A percentile compares a stretch with the other conserved stretches of the same genome.
Conservation (phyloP, 345 rosid species). For the Camelina sativa region DNA sequence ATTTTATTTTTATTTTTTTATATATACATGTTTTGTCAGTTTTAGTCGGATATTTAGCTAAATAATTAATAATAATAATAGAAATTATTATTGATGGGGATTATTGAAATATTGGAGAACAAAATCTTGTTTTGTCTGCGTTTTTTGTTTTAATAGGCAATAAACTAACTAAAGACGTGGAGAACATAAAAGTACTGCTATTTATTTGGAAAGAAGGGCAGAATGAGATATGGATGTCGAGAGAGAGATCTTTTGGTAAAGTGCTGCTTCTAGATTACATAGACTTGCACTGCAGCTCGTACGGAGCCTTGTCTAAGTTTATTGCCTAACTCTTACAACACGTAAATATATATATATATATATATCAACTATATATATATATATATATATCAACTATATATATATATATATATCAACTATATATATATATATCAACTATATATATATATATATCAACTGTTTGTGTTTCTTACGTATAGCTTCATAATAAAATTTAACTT, state of each 20-base stretch:
- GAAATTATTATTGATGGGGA: not conserved
- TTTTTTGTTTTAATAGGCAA: not conserved
- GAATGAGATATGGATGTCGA: slow-evolving; percentile 35
- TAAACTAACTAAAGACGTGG: not conserved
- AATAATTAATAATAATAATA: not conserved
- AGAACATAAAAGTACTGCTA: not conserved
- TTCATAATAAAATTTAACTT: not conserved
- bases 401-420: not conserved
- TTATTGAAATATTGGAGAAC: slow-evolving; percentile 12
- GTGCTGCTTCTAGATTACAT: slow-evolving; percentile 27
- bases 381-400: not conserved
- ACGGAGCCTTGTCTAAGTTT: slow-evolving; percentile 23
- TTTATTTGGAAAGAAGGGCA: not conserved
- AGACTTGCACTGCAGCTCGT: slow-evolving; percentile 36
- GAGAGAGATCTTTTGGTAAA: slow-evolving; percentile 41
- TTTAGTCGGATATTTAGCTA: not conserved
- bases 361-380: no score
- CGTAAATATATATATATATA: not conserved
- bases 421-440: not conserved
- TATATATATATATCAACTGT: not conserved
- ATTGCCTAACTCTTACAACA: slow-evolving; percentile 6
- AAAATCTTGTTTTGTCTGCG: slow-evolving; percentile 1
- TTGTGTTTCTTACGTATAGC: slow-evolving; percentile 4
- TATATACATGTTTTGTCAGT: not conserved
- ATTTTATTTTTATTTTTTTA: not conserved